Percentiles rank a stretch among this genome's conserved stretches.
phyloP scores from a whole-genome alignment of 225 moss, liverwort and hornwort species.

The Takakia lepidozioides region DNA sequence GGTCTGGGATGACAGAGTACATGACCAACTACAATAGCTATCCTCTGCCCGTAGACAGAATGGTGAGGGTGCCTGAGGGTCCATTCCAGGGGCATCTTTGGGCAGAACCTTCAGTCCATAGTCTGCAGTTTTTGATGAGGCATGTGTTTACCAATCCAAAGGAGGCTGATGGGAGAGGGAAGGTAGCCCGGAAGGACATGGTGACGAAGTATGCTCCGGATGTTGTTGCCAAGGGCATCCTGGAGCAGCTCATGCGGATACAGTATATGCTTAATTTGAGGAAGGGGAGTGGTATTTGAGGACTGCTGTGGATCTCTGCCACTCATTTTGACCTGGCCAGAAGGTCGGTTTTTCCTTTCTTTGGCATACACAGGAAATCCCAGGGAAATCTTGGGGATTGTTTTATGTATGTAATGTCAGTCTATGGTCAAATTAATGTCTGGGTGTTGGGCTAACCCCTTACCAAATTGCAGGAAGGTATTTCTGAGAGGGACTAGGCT shows the following conservation, averaged over 20 bases:
- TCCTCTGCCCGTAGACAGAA: slow-evolving; percentile 11
- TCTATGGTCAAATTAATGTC: too few relatives aligned
- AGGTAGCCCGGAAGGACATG: slow-evolving; percentile 25
- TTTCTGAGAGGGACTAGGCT: too few relatives aligned
- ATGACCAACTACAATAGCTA: slow-evolving; percentile 34
- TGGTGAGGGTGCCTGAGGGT: slow-evolving; percentile 22
- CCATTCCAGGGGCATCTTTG: slow-evolving; percentile 28
- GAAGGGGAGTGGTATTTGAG: not conserved
- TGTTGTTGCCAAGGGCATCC: slow-evolving; percentile 19
- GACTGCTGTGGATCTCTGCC: too few relatives aligned
- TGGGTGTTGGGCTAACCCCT: too few relatives aligned
- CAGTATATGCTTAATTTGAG: slow-evolving; percentile 18
- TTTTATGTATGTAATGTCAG: too few relatives aligned
- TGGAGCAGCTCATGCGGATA: slow-evolving; percentile 19
- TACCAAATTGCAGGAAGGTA: too few relatives aligned
- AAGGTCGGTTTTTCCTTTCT: too few relatives aligned
- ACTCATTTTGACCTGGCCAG: too few relatives aligned
- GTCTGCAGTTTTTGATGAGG: slow-evolving; percentile 29
- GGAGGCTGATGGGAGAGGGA: slow-evolving; percentile 21
- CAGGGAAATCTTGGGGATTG: too few relatives aligned
- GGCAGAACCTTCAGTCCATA: slow-evolving; percentile 20
- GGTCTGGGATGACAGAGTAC: slow-evolving; percentile 38
- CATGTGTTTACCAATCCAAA: slow-evolving; percentile 14
- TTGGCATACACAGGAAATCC: too few relatives aligned
- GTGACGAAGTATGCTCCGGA: slow-evolving; percentile 21